Evolutionary conservation across 2,329 filamentous ascomycete genomes (phyloP), one percentile per base, ranked within the genome.

Genomic region (Neopestalotiopsis rosae): DNA sequence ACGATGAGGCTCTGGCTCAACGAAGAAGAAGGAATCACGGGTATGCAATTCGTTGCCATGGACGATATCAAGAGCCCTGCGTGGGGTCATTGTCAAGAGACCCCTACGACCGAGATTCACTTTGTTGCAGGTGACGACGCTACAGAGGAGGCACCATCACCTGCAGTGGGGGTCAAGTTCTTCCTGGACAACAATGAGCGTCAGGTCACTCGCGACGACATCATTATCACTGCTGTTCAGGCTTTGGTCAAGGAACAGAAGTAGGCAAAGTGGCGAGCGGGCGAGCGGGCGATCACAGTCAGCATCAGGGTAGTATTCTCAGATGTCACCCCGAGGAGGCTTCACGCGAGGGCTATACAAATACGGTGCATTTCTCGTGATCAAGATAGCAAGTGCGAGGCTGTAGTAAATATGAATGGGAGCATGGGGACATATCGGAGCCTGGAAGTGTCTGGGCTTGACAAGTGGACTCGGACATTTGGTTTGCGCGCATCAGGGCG

Each of bases 121-220:
- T 62, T 62, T n/a, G n/a, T 40, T 5, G 13, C 10, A 6, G 59
- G 32, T 62, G 13, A n/a, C 13, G 32, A n/a, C 30, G 32, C 30
- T n/a, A 28, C 24, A 28, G 24, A 28, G 24, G 24, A 10, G 34
- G 34, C 34, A 10, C 34, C 34, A 10, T 3, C 34, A 38, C 59
- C n/a, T 30, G 59, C 59, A 6, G 30, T 24, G 5, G 59, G 59
- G 13, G 30, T 62, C 59, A 62, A 62, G 32, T 62, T 62, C 10
- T 62, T 38, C 34, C n/a, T 62, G 59, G 59, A 40, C 34, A 20
- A 62, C 59, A 62, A 62, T 24, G 59, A 62, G 32, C 59, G 59
- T 20, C 17, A 38, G 14, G 59, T 38, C 34, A 62, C n/a, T 0
- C 59, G 59, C 34, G 3, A 4, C 3, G 59, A 62, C 9, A 38